These are phyloP conservation scores for Gymnopilus junonius DNA, from an alignment of 768 basidiomycete species.

Conservation along the genomic window DNA sequence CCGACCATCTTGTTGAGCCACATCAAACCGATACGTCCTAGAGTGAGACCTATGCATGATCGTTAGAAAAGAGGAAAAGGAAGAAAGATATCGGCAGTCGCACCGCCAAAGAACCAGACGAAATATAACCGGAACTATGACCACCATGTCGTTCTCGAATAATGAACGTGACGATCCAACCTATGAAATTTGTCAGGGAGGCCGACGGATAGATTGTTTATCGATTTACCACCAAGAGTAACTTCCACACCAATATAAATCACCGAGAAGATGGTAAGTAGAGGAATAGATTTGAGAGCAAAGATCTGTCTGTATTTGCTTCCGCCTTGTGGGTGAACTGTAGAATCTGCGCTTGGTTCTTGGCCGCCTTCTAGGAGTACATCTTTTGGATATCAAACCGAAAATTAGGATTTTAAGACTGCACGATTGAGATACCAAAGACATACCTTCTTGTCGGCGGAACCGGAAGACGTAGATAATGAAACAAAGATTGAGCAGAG, in stretches of 20 bases:
- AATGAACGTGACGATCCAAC: conserved; percentile 71
- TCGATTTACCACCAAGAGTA: conserved; percentile 45
- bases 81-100: background rate
- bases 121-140: conserved; percentile 52
- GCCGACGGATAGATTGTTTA: background rate
- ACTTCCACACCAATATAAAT: conserved; percentile 75
- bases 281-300: conserved; percentile 53
- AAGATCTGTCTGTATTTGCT: conserved; percentile 54
- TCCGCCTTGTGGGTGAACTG: conserved; percentile 32
- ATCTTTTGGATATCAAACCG: conserved; percentile 38
- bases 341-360: conserved; percentile 42
- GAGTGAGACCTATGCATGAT: conserved; percentile 48
- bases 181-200: conserved; percentile 30
- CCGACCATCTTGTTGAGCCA: conserved; percentile 62
- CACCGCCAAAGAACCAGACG: conserved; percentile 56
- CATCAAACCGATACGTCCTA: conserved; percentile 59
- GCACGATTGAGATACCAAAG: background rate
- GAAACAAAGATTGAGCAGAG: conserved; percentile 53
- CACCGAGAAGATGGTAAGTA: conserved; percentile 61
- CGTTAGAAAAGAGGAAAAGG: background rate
- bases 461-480: conserved; percentile 64
- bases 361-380: conserved; percentile 55
- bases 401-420: background rate
- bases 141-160: conserved; percentile 39
- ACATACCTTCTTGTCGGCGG: conserved; percentile 67